Conservation (phyloP, 2,329 filamentous ascomycete genomes). For the Scedosporium dehoogii region DNA sequence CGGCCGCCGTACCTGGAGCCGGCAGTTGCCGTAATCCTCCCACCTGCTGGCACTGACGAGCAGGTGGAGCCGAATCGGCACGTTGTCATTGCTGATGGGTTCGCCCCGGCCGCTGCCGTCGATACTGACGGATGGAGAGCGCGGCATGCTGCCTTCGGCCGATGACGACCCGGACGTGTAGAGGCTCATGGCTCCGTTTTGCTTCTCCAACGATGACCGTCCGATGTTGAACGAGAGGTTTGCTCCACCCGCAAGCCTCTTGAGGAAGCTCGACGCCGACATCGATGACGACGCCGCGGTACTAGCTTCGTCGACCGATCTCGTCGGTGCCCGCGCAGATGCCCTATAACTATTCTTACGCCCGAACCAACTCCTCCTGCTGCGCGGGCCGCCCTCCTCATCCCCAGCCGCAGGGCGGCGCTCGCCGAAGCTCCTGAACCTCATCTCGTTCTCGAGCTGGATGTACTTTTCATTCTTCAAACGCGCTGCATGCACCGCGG, state of each 20-base stretch:
- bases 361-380: conserved; percentile 48
- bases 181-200: conserved; percentile 44
- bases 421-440: conserved; percentile 61
- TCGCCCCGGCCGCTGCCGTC: conserved; percentile 38
- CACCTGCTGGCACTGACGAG: conserved; percentile 70
- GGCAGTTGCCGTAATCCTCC: conserved; percentile 82
- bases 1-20: conserved; percentile 73
- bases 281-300: conserved; percentile 48
- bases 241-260: conserved; percentile 61
- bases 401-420: conserved; percentile 27
- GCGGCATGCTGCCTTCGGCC: conserved; percentile 35
- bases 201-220: conserved; percentile 60
- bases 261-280: conserved; percentile 67
- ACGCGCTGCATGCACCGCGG: conserved; percentile 76
- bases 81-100: conserved; percentile 61
- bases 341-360: conserved; percentile 56
- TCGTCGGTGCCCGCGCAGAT: conserved; percentile 49
- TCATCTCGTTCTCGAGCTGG: conserved; percentile 54
- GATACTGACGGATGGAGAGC: conserved; percentile 49
- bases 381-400: conserved; percentile 30
- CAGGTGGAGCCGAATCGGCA: conserved; percentile 78
- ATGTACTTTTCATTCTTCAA: conserved; percentile 90
- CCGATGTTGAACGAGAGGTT: conserved; percentile 72
- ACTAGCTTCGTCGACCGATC: conserved; percentile 66
- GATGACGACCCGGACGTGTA: conserved; percentile 48